Base-by-base conservation (phyloP, 192 early-diverging fungal genomes). In the Entomortierella lignicola region DNA sequence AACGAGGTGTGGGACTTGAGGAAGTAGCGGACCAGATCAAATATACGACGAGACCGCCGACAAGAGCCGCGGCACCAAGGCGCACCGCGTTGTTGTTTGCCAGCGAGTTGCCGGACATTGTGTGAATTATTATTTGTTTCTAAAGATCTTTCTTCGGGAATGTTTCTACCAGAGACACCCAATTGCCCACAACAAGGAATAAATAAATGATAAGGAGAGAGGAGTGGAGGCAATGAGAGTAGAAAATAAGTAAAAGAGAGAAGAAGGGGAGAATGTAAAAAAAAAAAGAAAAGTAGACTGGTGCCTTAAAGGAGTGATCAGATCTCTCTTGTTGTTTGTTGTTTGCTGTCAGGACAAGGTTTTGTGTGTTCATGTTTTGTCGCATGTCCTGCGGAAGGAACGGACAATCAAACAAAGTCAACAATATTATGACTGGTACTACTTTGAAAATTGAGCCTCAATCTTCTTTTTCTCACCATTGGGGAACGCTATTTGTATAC, bases 11-110 rank as follows among this genome's bases (percentile, higher is more conserved):
- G 4, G 62, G 53, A 11, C 59, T 62, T 11, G 69, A 71, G 6
- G 62, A 42, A n/a, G 72, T 61, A 18, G 63, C 37, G 5, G 72
- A 27, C 63, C 63, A 74, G 58, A 74, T 42, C 39, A 59, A 32
- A 34, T 74, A 74, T 12, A 74, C 55, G 37, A 66, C 29, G 18
- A 74, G 57, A 12, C 63, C 64, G 17, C 72, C 63, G 17, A 74
- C 23, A 11, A 74, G 37, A 51, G 72, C 72, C 4, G 64, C 72
- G 30, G 72, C 72, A 31, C 72, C 72, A 63, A 74, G 72, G 17
- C 72, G 63, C 31, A 66, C 64, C 13, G 72, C 72, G 63, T 51
- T 74, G 52, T 74, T 74, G 59, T 60, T 74, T 0, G 57, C 42
- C 11, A 74, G 31, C 8, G 72, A 66, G 20, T 57, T 57, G 55